Evolutionary conservation across 495 filamentous ascomycete species (phyloP), one percentile per base, ranked within the genome.

Genomic region (Viridothelium virens): DNA sequence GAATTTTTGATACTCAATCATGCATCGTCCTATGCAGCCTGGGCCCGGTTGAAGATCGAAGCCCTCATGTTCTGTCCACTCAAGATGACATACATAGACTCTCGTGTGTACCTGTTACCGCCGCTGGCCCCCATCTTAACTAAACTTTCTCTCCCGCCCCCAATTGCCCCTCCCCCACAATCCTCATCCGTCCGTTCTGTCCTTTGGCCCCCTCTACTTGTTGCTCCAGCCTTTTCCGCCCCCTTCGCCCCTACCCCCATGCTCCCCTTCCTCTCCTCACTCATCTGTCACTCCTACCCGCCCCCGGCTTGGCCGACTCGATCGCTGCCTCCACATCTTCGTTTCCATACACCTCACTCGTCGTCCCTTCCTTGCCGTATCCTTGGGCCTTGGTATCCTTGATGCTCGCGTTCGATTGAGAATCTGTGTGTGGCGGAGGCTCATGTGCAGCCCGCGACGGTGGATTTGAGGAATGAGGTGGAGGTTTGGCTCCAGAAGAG

Each of bases 321-420:
- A 59, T 59, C 2, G 53, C 53, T 14, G 53, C 53, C 4, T 59
- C 53, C 0, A 59, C 53, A 36, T 59, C 53, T 36, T 59, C 53
- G 31, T 59, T 59, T 7, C 53, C 53, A 36, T 59, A 59, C 36
- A 7, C 53, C 25, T 36, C 53, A 14, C 25, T 34, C 6, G 3
- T 36, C 25, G 53, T 59, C 25, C 53, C 53, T 3, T 10, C 31
- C 18, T 59, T 59, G 53, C 31, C 31, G 14, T 59, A 59, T 33
- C 3, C 53, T 0, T 59, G 25, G 0, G 25, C 53, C 18, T 59
- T 59, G 53, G 25, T 36, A 4, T 11, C 18, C 6, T 59, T 25
- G 25, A 1, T 25, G 25, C 25, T 25, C 25, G 25, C 25, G 25
- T 25, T 25, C 25, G 25, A 25, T 25, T 25, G 25, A 25, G 25